phyloP scores from a whole-genome alignment of 108 stramenopile genomes.

The Mayamaea pseudoterrestris region DNA sequence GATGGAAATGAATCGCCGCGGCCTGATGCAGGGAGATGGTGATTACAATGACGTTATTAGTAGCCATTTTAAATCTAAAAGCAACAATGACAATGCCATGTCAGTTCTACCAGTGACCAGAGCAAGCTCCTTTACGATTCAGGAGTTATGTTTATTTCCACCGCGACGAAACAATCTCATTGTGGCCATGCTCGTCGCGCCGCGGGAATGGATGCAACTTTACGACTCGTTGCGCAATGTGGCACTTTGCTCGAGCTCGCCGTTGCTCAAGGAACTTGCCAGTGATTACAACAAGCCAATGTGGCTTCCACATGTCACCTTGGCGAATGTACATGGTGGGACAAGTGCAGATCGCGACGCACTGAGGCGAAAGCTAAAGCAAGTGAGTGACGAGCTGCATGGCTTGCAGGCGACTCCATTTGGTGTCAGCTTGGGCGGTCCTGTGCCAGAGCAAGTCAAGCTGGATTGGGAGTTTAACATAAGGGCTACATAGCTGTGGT shows the following conservation, averaged over 20 bases:
- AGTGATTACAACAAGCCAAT: conserved; percentile 4
- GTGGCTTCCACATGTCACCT: conserved; percentile 45
- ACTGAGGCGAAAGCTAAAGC: too few relatives aligned
- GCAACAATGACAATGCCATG: too few relatives aligned
- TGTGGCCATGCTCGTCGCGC: conserved; percentile 33
- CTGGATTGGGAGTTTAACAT: conserved; percentile 48
- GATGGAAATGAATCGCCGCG: too few relatives aligned
- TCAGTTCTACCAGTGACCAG: too few relatives aligned
- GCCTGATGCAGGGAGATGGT: too few relatives aligned
- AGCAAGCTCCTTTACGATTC: conserved; percentile 15
- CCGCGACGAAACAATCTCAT: conserved; percentile 35
- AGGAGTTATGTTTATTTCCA: conserved; percentile 26
- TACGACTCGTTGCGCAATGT: conserved; percentile 27
- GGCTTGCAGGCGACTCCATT: too few relatives aligned
- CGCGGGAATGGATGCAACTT: conserved; percentile 16
- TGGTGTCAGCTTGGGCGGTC: conserved; percentile 36
- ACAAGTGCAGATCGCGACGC: too few relatives aligned
- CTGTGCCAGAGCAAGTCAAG: conserved; percentile 23
- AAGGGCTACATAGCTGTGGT: too few relatives aligned
- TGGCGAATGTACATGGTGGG: conserved; percentile 27
- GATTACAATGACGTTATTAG: too few relatives aligned
- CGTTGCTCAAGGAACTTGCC: conserved; percentile 1
- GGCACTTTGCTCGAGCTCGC: conserved; percentile 11
- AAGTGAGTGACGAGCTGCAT: conserved; percentile 5
- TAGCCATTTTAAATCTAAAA: too few relatives aligned